A percentile compares a stretch with the other conserved stretches of the same genome.
Evolutionary conservation across 345 rosid species (phyloP).

Genomic region (Eucalyptus caleyi): DNA sequence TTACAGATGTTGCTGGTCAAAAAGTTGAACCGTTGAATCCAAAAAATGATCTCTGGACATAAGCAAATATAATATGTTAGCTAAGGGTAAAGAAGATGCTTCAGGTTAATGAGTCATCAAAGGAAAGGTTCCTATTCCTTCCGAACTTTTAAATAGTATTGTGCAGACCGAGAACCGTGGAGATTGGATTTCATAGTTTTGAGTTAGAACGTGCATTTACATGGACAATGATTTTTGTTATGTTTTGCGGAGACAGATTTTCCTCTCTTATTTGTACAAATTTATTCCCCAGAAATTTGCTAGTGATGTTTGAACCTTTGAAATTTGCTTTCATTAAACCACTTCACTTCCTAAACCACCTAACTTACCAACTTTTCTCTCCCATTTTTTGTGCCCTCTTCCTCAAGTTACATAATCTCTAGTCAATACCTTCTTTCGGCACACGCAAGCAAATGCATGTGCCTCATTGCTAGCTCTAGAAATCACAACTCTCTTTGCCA

Average conservation of each 20-base stretch:
- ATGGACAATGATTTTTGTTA: too few species aligned
- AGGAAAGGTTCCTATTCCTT: too few species aligned
- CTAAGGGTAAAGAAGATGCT: not conserved
- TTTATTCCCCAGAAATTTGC: not conserved
- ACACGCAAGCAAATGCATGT: not conserved
- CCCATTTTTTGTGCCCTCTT: not conserved
- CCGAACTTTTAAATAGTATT: too few species aligned
- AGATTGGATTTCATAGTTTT: too few species aligned
- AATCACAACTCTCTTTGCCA: not conserved
- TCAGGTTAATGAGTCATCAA: too few species aligned
- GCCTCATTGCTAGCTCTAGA: not conserved
- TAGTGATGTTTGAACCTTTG: not conserved
- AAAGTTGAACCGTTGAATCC: slow-evolving; percentile 81
- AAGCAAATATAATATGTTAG: not conserved
- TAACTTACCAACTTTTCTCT: not conserved
- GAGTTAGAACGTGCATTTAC: too few species aligned
- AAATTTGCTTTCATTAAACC: not conserved
- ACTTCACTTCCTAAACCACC: not conserved
- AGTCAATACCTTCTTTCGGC: not conserved
- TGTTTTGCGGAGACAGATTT: too few species aligned
- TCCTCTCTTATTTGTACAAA: not conserved
- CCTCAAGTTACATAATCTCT: not conserved
- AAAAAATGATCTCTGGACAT: slow-evolving; percentile 27
- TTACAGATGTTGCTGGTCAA: slow-evolving; percentile 8
- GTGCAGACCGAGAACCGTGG: too few species aligned